Conservation (phyloP, 495 filamentous ascomycete genomes). For the Paragyromitra xinjiangensis region DNA sequence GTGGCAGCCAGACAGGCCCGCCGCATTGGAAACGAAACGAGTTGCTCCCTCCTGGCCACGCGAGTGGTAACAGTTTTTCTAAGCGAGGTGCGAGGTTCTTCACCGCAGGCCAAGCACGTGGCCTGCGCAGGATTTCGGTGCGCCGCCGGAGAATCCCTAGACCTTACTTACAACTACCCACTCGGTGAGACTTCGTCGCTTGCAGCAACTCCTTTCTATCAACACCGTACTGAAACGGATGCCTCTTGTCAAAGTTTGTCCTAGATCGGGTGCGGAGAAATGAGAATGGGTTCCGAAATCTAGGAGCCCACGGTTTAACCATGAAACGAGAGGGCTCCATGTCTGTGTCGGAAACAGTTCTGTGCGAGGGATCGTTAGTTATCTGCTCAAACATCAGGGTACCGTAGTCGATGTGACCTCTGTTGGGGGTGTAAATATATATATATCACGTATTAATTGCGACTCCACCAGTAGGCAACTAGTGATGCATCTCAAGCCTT, state of each 20-base stretch:
- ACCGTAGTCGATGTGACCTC: slow-evolving; percentile 6
- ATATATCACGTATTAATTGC: slow-evolving; percentile 25
- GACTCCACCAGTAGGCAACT: slow-evolving; percentile 15
- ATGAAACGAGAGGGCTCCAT: slow-evolving; percentile 39
- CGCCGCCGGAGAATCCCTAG: background rate
- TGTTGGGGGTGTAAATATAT: background rate
- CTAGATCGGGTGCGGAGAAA: slow-evolving; percentile 14
- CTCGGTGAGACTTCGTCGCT: slow-evolving; percentile 30
- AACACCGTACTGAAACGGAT: slow-evolving; percentile 35
- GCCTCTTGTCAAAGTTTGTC: slow-evolving; percentile 19
- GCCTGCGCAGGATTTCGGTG: slow-evolving; percentile 27
- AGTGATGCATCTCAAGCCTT: slow-evolving; percentile 17
- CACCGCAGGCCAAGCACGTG: slow-evolving; percentile 52
- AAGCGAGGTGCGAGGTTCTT: slow-evolving; percentile 49
- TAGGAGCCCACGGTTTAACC: slow-evolving; percentile 39
- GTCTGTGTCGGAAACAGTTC: slow-evolving; percentile 3
- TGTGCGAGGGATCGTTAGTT: slow-evolving; percentile 13
- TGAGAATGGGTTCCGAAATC: slow-evolving; percentile 29
- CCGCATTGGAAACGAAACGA: slow-evolving; percentile 54
- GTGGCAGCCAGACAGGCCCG: slow-evolving; percentile 42
- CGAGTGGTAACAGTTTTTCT: slow-evolving; percentile 40
- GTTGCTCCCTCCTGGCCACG: slow-evolving; percentile 42
- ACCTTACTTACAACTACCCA: slow-evolving; percentile 35
- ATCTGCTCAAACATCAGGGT: slow-evolving; percentile 29
- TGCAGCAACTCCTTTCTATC: slow-evolving; percentile 39